Evolutionary conservation across 352 stramenopile genomes (phyloP), one percentile per base, ranked within the genome.

Genomic region (Pythium insidiosum): DNA sequence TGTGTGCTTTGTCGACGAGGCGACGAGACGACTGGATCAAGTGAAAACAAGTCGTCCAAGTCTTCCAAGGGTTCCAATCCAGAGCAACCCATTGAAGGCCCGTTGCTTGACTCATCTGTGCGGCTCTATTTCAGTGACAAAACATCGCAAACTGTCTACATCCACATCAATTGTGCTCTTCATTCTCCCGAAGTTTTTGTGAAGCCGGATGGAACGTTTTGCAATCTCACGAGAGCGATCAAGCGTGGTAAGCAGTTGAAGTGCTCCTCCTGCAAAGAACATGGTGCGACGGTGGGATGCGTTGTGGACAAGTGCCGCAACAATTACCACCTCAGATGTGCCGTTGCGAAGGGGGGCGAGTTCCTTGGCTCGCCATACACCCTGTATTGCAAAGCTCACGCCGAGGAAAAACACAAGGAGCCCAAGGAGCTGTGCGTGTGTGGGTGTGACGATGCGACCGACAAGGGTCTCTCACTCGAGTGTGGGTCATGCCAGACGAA

Each of bases 151-250:
- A 68, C 63, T 12, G 80, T 83, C 42, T 71, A 79, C 50, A 64
- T 91, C 20, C 79, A 94, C 56, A 67, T 91, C 46, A 90, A 94
- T 45, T 91, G 75, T 30, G 76, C 78, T 34, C 47, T 89, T 4
- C 79, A 94, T 37, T 89, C 81, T 0, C 73, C 76, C 19, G 75
- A 89, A 43, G 78, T 90, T 24, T 91, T 84, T 38, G 76, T 91
- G 13, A 86, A 91, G 44, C 58, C 68, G 12, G 70, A 91, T 40
- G 74, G 75, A 26, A 70, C 81, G n/a, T 89, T 89, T 38, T 86
- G 78, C 57, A 87, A 89, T 38, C 47, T 92, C 23, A 61, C 69
- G 0, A 78, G 78, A 44, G 75, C 80, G 15, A 68, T 92, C 33
- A 89, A 89, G 45, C 69, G 76, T 16, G 76, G 77, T n/a, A 70